Conservation (phyloP, 2,329 filamentous ascomycete species). For the Nemania sp. region DNA sequence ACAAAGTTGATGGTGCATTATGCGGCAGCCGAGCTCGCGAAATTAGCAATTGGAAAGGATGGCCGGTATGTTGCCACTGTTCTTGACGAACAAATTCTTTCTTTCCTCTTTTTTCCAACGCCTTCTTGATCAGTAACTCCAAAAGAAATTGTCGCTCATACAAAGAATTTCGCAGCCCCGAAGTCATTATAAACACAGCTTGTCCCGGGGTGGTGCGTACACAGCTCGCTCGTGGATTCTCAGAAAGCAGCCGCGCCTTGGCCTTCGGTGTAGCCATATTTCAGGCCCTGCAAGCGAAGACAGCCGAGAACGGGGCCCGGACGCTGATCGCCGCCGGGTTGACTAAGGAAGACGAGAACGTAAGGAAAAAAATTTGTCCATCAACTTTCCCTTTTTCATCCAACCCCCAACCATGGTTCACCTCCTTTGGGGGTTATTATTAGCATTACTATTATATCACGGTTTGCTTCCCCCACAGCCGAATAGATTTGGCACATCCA, state of each 20-base stretch:
- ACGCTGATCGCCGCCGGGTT: constrained; percentile 29
- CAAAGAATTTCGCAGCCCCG: no score
- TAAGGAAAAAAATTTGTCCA: constrained; percentile 12
- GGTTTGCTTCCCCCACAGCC: not conserved
- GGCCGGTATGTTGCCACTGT: constrained; percentile 23
- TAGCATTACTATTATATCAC: no score
- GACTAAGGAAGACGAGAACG: constrained; percentile 33
- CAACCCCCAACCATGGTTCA: not conserved
- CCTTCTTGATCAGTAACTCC: not conserved
- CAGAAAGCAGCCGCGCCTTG: constrained; percentile 12
- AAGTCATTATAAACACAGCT: constrained; percentile 36
- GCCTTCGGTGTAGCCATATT: constrained; percentile 20
- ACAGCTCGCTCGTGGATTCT: constrained; percentile 24
- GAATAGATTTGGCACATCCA: not conserved
- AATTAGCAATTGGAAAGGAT: constrained; percentile 28
- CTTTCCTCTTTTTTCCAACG: not conserved
- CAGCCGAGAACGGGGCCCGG: constrained; percentile 33
- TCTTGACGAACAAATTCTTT: not conserved
- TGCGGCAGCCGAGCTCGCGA: constrained; percentile 28
- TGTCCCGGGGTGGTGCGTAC: constrained; percentile 36
- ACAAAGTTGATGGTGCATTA: constrained; percentile 37
- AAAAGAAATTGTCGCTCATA: no score
- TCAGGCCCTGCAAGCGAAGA: constrained; percentile 28
- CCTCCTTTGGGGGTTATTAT: no score
- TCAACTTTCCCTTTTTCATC: not conserved